Evolutionary conservation across 2,329 filamentous ascomycete genomes (phyloP).

Genomic region (Pseudogymnoascus sp.): DNA sequence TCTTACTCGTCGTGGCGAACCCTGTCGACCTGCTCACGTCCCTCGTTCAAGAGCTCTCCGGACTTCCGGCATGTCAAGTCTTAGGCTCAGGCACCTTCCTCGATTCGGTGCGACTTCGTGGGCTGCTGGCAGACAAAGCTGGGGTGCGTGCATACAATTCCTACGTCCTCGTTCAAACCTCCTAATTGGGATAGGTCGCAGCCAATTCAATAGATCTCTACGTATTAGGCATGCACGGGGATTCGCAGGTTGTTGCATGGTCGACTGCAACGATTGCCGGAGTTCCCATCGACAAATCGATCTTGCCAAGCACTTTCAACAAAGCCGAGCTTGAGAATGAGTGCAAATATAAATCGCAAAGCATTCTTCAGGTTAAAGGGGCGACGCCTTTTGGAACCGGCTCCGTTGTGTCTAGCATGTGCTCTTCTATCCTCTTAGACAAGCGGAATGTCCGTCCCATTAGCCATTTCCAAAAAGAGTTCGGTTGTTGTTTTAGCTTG

Average conservation of each 20-base stretch:
- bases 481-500: conserved; percentile 42
- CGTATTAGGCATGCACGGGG: conserved; percentile 43
- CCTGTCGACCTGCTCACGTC: conserved; percentile 49
- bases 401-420: conserved; percentile 40
- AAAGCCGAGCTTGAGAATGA: conserved; percentile 25
- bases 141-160: conserved; percentile 27
- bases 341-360: conserved; percentile 36
- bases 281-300: conserved; percentile 15
- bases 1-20: conserved; percentile 46
- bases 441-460: conserved; percentile 39
- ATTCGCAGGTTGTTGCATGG: conserved; percentile 35
- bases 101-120: conserved; percentile 43
- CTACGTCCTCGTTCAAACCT: neutral
- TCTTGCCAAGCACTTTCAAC: conserved; percentile 31
- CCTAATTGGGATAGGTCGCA: conserved; percentile 20
- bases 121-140: conserved; percentile 35
- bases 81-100: conserved; percentile 47
- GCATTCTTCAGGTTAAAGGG: conserved; percentile 43
- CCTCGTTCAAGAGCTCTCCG: conserved; percentile 40
- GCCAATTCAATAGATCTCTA: conserved; percentile 33
- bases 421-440: conserved; percentile 43
- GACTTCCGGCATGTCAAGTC: conserved; percentile 42
- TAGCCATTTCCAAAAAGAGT: conserved; percentile 41
- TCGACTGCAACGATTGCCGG: conserved; percentile 8
- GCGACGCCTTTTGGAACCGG: conserved; percentile 44